Base-by-base conservation (phyloP, 2,329 filamentous ascomycete genomes). In the Ascochyta fabae region DNA sequence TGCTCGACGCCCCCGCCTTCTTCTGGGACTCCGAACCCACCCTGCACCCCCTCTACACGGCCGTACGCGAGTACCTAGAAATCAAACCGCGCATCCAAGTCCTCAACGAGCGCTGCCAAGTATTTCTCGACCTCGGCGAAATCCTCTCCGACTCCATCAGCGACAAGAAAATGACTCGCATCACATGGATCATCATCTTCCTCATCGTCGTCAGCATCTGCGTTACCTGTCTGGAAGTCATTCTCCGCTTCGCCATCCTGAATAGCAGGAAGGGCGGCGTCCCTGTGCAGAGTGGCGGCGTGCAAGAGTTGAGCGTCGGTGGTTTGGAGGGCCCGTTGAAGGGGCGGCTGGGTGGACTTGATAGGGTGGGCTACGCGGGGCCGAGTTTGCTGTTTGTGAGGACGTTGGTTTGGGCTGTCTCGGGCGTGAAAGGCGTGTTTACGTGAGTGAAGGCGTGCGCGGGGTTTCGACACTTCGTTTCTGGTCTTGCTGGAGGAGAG, bases 21-120 rank as follows among this genome's bases (percentile, higher is more conserved):
- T 96, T 98, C 83, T 99, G 95, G 95, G 93, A 98, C 75, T 91
- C 91, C 10, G 95, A 99, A 73, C 95, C 95, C 16, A 97, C 92
- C 0, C 83, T 99, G 0, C 92, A 97, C 73, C 95, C 95, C 0
- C 87, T 99, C 26, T 99, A 99, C 79, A 88, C 87, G 56, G 95
- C 93, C 56, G 92, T 98, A 46, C 91, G 95, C 67, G 95, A 98
- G 75, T 99, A 99, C 72, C 88, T 99, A 58, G 95, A 99, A 72
- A 98, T 99, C 75, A 94, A 96, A 70, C 92, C 90, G 7, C 91
- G 95, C 50, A 96, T 96, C 73, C 92, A 96, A 76, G 93, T 98
- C 23, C 88, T 99, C 62, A 99, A 99, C 77, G 95, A 98, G 78
- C 89, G 95, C 48, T 99, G 95, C 75, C 88, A 91, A 38, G 95